Conservation (phyloP, 306 rosid species). For the Quercus gilva region DNA sequence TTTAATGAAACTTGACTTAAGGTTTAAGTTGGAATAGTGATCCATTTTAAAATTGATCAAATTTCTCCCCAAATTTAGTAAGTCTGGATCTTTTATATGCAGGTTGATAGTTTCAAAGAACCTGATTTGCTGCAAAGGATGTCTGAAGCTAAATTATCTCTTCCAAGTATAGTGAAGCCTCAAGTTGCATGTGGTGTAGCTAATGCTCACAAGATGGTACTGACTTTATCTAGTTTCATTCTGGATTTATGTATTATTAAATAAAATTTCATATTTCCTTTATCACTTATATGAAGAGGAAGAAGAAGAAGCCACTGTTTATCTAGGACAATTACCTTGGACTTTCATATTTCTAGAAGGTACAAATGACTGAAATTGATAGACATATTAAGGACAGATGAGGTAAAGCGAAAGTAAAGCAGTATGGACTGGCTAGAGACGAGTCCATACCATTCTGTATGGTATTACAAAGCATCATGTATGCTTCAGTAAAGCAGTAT, state of each 20-base stretch:
- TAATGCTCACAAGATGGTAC: slow-evolving; percentile 82
- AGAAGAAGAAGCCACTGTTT: background rate
- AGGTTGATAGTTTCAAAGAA: slow-evolving; percentile 61
- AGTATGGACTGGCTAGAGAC: background rate
- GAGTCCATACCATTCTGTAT: no score
- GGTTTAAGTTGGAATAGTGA: background rate
- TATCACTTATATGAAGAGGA: background rate
- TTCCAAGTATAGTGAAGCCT: slow-evolving; percentile 91
- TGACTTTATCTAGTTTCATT: slow-evolving; percentile 1
- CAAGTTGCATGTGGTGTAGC: slow-evolving; percentile 91
- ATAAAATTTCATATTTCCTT: background rate
- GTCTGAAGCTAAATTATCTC: slow-evolving; percentile 56
- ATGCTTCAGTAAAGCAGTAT: no score
- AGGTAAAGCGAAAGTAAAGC: background rate
- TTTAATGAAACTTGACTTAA: background rate
- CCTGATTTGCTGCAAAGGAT: slow-evolving; percentile 46
- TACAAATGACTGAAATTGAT: background rate
- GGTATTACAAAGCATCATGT: no score
- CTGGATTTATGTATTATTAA: background rate
- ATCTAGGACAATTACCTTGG: background rate
- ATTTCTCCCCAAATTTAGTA: background rate
- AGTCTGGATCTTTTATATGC: slow-evolving; percentile 8
- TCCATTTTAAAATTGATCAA: background rate
- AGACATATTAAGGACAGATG: background rate
- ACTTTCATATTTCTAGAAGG: background rate